Evolutionary conservation across 495 filamentous ascomycete species (phyloP), one percentile per base, ranked within the genome.

Genomic region (Neurospora sp.): DNA sequence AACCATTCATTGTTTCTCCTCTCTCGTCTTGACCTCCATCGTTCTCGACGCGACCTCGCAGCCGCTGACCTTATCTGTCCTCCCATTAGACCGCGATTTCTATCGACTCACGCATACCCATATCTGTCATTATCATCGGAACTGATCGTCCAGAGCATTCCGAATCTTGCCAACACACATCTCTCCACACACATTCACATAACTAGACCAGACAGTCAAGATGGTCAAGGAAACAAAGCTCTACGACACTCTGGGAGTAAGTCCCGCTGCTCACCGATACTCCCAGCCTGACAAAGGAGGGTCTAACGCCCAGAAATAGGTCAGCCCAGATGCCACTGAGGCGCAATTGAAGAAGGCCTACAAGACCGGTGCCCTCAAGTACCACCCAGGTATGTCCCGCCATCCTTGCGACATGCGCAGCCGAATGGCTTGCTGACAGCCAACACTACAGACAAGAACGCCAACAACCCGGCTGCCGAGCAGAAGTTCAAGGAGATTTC

Each of bases 401-500:
- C 37, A 17, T 19, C 69, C 15, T 36, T 54, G 24, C 17, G 5
- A 62, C n/a, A 28, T 38, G 54, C 71, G 24, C 24, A 5, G 5
- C 17, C 11, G 36, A 19, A 37, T 45, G 37, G 8, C 19, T 19
- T 59, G 28, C 48, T 71, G 13, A 66, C 78, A 83, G 73, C 8
- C 36, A 48, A 54, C 54, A 43, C 71, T 76, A 71, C 77, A 97
- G 96, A 99, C 84, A 99, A 99, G 88, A 98, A 98, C 82, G 89
- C 90, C 66, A 90, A 96, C 85, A 95, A 95, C 86, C 94, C 94
- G 48, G 92, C 93, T 36, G 93, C 96, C 59, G 93, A 94, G 71
- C 93, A 97, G 70, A 98, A 97, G 82, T 98, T 99, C 89, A 98
- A 98, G 85, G 95, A 98, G 78, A 87, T 98, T 69, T 96, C 93